Base-by-base conservation (phyloP, 495 filamentous ascomycete species). In the Saxophila tyrrhenica region DNA sequence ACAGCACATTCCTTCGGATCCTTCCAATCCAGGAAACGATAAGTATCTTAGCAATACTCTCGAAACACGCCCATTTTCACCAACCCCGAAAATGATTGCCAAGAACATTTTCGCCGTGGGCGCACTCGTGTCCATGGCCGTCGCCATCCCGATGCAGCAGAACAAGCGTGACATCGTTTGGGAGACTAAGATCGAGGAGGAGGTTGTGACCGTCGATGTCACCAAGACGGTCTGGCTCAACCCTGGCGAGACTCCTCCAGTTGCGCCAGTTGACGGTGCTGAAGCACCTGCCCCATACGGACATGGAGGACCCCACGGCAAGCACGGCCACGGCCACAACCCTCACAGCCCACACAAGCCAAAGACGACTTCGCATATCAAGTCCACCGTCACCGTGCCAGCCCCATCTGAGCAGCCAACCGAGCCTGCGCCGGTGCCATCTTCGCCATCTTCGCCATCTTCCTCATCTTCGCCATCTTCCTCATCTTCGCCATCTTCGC, bases 151-250 rank as follows among this genome's bases (percentile, higher is more conserved):
- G 16, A 29, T 72, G 29, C 24, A 50, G 15, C 17, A 43, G 45
- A 59, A 54, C 20, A 70, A 70, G 55, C 69, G 69, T 35, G 62
- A 67, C 44, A 20, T 67, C 21, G 67, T 71, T 50, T 65, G 58
- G 50, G 62, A 64, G n/a, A 70, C 68, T 10, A 51, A 68, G 50
- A 62, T 58, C 16, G 55, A 65, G 13, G 62, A 68, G 39, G 67
- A 62, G 10, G 52, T 62, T 41, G 57, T 62, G 19, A 74, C 71
- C 22, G 62, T 71, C n/a, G 49, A 64, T 13, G 55, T 66, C 25
- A 66, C 64, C 17, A 65, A 58, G 15, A 73, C 71, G 29, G 52
- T 73, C 52, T 71, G 60, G 59, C 61, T 70, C 10, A 57, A 62
- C 46, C 53, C 65, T 9, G 54, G 46, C 50, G 51, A 59, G 47